Evolutionary conservation across 441 rosid genomes (phyloP).

Genomic region (Capsella rubella): DNA sequence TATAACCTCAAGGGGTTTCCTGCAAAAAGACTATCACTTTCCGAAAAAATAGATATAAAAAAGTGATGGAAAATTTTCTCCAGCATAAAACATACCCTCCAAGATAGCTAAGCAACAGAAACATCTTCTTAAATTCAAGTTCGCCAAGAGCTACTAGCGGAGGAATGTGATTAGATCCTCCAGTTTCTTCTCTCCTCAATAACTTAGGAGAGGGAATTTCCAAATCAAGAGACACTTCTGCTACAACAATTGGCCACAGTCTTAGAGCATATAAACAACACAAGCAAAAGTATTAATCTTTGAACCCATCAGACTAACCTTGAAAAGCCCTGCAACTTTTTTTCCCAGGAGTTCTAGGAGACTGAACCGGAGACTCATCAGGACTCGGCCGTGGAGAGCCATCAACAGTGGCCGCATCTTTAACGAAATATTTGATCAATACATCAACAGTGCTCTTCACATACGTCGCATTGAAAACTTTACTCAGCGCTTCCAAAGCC

Average conservation of each 20-base stretch:
- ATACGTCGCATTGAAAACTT: constrained; percentile 25
- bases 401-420: not conserved
- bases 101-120: constrained; percentile 66
- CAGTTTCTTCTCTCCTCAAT: no score
- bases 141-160: constrained; percentile 63
- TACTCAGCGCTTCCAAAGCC: constrained; percentile 47
- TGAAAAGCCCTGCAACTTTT: constrained; percentile 6
- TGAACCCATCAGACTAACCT: constrained; percentile 18
- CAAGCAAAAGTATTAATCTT: not conserved
- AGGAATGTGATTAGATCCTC: constrained; percentile 26
- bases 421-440: not conserved
- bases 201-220: not conserved
- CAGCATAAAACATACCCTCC: constrained; percentile 55
- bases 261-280: no score
- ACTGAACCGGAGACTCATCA: constrained; percentile 35
- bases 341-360: constrained; percentile 1
- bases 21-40: constrained; percentile 29
- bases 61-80: not conserved
- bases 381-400: constrained; percentile 41
- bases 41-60: not conserved
- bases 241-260: constrained; percentile 16
- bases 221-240: constrained; percentile 18
- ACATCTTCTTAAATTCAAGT: constrained; percentile 70
- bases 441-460: constrained; percentile 33
- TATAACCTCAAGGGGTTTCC: constrained; percentile 47